These are phyloP conservation scores for Zygosaccharomyces bisporus DNA, from an alignment of 805 yeast genomes.

Conservation along the genomic window DNA sequence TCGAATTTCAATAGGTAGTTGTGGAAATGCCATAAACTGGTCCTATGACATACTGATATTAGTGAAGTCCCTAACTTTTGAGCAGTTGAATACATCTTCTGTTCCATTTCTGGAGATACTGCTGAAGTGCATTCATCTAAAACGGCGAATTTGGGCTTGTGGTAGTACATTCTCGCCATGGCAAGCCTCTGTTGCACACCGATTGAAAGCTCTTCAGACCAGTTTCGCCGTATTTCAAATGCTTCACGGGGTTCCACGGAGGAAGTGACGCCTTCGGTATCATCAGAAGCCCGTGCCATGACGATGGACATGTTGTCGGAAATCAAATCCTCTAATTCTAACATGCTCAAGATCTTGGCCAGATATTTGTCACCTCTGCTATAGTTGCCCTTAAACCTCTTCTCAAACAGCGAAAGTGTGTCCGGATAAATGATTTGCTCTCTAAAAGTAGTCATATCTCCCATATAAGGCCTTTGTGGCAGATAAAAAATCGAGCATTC, in stretches of 20 bases:
- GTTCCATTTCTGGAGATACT: slow-evolving; percentile 86
- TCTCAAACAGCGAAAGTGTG: slow-evolving; percentile 53
- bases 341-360: slow-evolving; percentile 48
- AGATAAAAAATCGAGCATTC: slow-evolving; percentile 66
- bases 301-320: slow-evolving; percentile 42
- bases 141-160: slow-evolving; percentile 88
- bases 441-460: slow-evolving; percentile 58
- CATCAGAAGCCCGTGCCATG: slow-evolving; percentile 28
- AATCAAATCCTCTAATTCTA: slow-evolving; percentile 58
- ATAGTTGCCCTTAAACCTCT: slow-evolving; percentile 30
- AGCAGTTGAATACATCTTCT: slow-evolving; percentile 81
- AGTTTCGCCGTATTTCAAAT: slow-evolving; percentile 65
- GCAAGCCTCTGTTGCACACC: slow-evolving; percentile 94
- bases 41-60: slow-evolving; percentile 86
- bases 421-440: slow-evolving; percentile 91
- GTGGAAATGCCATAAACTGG: slow-evolving; percentile 91
- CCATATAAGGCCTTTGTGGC: slow-evolving; percentile 88
- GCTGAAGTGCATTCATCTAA: slow-evolving; percentile 95
- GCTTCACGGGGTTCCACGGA: slow-evolving; percentile 42
- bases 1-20: slow-evolving; percentile 76
- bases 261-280: slow-evolving; percentile 29
- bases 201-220: slow-evolving; percentile 84
- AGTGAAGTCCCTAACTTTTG: slow-evolving; percentile 74
- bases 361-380: slow-evolving; percentile 45
- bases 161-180: slow-evolving; percentile 88